Conservation (phyloP, 129 eudicot species). For the Lactuca saligna region DNA sequence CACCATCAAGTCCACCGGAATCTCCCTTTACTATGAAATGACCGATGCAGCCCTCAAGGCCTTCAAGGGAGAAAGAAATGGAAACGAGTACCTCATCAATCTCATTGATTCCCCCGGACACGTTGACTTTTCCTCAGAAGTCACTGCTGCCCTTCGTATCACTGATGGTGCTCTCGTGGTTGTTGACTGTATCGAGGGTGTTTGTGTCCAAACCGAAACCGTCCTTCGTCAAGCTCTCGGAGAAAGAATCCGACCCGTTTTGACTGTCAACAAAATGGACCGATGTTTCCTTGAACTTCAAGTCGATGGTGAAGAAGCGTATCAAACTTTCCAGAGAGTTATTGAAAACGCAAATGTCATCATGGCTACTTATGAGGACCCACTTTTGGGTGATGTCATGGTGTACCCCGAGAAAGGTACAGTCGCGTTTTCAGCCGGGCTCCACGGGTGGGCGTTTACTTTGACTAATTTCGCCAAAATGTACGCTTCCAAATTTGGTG, state of each 20-base stretch:
- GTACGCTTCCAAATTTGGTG: slow-evolving; percentile 64
- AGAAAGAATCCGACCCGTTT: slow-evolving; percentile 60
- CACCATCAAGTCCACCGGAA: slow-evolving; percentile 62
- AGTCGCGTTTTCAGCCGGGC: slow-evolving; percentile 66
- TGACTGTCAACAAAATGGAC: slow-evolving; percentile 69
- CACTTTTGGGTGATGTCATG: slow-evolving; percentile 59
- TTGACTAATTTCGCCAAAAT: slow-evolving; percentile 53
- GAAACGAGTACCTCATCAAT: slow-evolving; percentile 62
- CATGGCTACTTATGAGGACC: slow-evolving; percentile 62
- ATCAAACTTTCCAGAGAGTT: slow-evolving; percentile 59
- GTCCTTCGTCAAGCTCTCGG: slow-evolving; percentile 74
- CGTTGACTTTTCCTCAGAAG: slow-evolving; percentile 62
- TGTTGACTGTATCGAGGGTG: slow-evolving; percentile 73
- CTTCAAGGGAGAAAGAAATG: slow-evolving; percentile 45
- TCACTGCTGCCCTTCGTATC: slow-evolving; percentile 66
- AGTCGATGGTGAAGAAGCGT: slow-evolving; percentile 70
- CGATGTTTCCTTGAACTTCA: slow-evolving; percentile 71
- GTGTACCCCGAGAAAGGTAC: slow-evolving; percentile 72
- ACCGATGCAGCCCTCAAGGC: slow-evolving; percentile 40
- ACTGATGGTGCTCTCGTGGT: slow-evolving; percentile 68
- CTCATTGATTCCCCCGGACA: slow-evolving; percentile 67
- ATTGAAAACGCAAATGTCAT: slow-evolving; percentile 51
- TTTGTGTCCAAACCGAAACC: slow-evolving; percentile 66
- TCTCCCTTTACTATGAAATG: slow-evolving; percentile 61
- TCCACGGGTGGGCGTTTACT: slow-evolving; percentile 50